Evolutionary conservation across 306 rosid species (phyloP).

Genomic region (Pyrus bretschneideri): DNA sequence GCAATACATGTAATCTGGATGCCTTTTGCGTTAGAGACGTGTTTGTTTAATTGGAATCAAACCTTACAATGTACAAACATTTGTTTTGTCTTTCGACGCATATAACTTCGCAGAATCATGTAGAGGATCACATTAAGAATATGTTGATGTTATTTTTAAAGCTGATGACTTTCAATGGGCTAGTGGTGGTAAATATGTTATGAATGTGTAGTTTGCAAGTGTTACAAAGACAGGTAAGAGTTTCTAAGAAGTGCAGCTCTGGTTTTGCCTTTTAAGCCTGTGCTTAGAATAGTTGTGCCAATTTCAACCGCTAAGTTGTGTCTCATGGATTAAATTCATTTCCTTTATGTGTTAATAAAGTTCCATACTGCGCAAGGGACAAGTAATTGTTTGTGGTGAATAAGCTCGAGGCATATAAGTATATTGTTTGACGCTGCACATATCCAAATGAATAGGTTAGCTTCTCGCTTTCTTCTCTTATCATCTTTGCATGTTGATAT

Average conservation of each 20-base stretch:
- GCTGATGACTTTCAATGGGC: background rate
- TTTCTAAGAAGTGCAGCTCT: background rate
- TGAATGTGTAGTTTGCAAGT: background rate
- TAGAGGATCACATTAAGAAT: background rate
- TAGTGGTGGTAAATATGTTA: background rate
- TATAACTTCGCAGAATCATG: background rate
- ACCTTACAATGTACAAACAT: too few relatives aligned
- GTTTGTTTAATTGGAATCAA: background rate
- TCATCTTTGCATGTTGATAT: background rate
- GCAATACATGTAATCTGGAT: background rate
- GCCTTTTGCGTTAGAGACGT: background rate
- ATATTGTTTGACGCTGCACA: background rate
- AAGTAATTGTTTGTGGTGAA: background rate
- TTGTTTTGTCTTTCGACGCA: too few relatives aligned
- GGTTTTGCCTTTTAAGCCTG: background rate
- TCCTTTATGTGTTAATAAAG: background rate
- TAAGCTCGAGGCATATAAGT: background rate
- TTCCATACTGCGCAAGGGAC: background rate
- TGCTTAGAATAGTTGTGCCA: background rate
- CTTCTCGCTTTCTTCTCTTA: too few relatives aligned
- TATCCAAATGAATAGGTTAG: background rate
- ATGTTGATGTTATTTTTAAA: background rate
- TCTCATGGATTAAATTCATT: background rate
- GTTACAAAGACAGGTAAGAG: background rate
- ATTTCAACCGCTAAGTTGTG: too few relatives aligned